A percentile compares a stretch with the other conserved stretches of the same genome.
Evolutionary conservation across 2,329 filamentous ascomycete species (phyloP).

Genomic region (Drechslerella stenobrocha): DNA sequence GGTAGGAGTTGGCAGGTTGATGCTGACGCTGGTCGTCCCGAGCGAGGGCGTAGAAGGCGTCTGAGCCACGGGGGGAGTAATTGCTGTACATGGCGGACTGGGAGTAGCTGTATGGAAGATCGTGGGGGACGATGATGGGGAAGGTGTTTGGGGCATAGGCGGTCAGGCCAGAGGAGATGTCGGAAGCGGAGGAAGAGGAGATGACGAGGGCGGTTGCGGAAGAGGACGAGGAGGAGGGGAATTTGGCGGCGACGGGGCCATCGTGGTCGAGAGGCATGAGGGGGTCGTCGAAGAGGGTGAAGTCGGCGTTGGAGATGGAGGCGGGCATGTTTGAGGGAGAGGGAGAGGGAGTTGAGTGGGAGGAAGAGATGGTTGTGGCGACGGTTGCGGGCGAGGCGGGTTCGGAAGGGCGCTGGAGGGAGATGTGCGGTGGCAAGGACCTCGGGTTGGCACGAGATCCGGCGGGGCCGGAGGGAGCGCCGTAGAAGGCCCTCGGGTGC

Average conservation of each 20-base stretch:
- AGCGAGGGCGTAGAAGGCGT: slow-evolving; percentile 31
- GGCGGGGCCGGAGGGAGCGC: slow-evolving; percentile 11
- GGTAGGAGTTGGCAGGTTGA: slow-evolving; percentile 8
- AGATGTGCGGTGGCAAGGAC: slow-evolving; percentile 50
- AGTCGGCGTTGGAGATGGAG: slow-evolving; percentile 50
- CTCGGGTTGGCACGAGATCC: slow-evolving; percentile 39
- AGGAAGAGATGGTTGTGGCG: slow-evolving; percentile 51
- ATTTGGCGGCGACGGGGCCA: slow-evolving; percentile 15
- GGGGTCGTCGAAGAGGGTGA: slow-evolving; percentile 51
- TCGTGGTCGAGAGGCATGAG: slow-evolving; percentile 35
- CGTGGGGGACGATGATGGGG: slow-evolving; percentile 42
- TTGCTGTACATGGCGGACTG: slow-evolving; percentile 41
- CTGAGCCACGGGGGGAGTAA: slow-evolving; percentile 22
- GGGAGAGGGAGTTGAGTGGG: slow-evolving; percentile 51
- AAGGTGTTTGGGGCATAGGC: slow-evolving; percentile 30
- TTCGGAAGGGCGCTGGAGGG: slow-evolving; percentile 50
- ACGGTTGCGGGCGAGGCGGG: slow-evolving; percentile 51
- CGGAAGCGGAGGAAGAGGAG: slow-evolving; percentile 18
- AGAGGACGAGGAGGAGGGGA: too few relatives aligned
- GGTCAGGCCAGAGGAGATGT: slow-evolving; percentile 32
- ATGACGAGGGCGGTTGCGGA: slow-evolving; percentile 10
- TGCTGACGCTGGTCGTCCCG: slow-evolving; percentile 20
- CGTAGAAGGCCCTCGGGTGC: slow-evolving; percentile 31
- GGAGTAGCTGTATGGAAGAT: slow-evolving; percentile 39
- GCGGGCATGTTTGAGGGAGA: slow-evolving; percentile 52